Base-by-base conservation (phyloP, 1,139 yeast species). In the Pneumocystis carinii region DNA sequence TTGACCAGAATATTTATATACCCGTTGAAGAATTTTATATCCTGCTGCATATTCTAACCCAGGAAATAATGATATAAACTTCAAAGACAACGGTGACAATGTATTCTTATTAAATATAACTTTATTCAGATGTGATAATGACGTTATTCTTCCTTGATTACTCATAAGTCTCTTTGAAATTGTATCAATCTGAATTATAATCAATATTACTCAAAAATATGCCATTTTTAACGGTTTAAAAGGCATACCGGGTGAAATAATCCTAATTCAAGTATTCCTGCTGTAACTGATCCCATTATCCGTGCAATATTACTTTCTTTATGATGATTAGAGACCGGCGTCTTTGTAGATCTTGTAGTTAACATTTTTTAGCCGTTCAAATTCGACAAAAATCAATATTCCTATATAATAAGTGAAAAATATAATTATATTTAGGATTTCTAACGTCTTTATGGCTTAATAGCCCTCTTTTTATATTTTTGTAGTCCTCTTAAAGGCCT, bases 1-100 rank as follows among this genome's bases (percentile, higher is more conserved):
- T 77, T 92, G 99, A 63, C 99, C 99, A 73, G 98, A 97, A 75
- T 94, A 92, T 77, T 92, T 92, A 82, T 94, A 92, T 63, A 92
- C 97, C 78, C 99, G 85, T 78, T 92, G 99, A 72, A 92, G 80
- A 71, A 92, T 86, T 68, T 92, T 92, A 81, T 92, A 92, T 69
- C 90, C 88, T 61, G 98, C 98, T 69, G 98, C 98, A 72, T 94
- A 92, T 35, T 98, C 98, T 69, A 92, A 81, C 73, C 99, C 99
- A 17, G 99, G 98, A 79, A 92, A 92, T 69, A 92, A 81, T 15
- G 97, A 86, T 69, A 89, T 77, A 61, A 88, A 73, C 74, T 97
- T 83, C 68, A 83, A 80, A 42, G 84, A 83, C 12, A 90, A 71
- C 3, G 92, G 80, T 69, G 87, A 84, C 63, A 78, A 72, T 48